Evolutionary conservation across 257 asterid species (phyloP).

Genomic region (Nicotiana obtusifolia): DNA sequence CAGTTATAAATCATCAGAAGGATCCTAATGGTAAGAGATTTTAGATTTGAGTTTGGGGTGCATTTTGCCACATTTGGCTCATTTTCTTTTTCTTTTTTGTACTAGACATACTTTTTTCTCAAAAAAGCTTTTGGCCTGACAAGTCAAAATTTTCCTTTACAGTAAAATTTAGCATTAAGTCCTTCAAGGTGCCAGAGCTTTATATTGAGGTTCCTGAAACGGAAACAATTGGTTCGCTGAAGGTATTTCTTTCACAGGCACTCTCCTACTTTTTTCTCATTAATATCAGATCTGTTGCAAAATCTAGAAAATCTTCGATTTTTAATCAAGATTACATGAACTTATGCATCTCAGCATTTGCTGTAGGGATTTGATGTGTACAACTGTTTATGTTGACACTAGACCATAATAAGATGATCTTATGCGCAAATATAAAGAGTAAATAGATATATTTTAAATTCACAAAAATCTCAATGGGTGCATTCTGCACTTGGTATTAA

Average conservation of each 20-base stretch:
- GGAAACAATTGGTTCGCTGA: slow-evolving; percentile 76
- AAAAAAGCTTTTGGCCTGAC: neutral
- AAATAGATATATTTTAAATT: no score
- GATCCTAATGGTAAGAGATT: slow-evolving; percentile 49
- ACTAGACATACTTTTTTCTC: neutral
- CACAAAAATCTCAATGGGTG: neutral
- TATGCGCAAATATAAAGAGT: neutral
- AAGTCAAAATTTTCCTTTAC: slow-evolving; percentile 15
- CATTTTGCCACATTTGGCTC: neutral
- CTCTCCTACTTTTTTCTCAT: neutral
- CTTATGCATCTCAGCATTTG: neutral
- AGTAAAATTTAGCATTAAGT: slow-evolving; percentile 23
- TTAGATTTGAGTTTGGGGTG: neutral
- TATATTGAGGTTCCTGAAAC: slow-evolving; percentile 89
- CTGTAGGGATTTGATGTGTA: neutral
- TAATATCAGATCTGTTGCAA: neutral
- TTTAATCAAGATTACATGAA: neutral
- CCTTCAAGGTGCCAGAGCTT: slow-evolving; percentile 95
- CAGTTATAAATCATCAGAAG: slow-evolving; percentile 38
- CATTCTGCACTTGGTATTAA: neutral
- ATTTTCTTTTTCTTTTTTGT: no score
- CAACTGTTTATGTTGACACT: neutral
- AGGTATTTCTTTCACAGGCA: slow-evolving; percentile 36
- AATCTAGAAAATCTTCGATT: neutral
- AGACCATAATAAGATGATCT: neutral